Evolutionary conservation across 2,329 filamentous ascomycete genomes (phyloP), one percentile per base, ranked within the genome.

Genomic region (Pseudophaeomoniella oleicola): DNA sequence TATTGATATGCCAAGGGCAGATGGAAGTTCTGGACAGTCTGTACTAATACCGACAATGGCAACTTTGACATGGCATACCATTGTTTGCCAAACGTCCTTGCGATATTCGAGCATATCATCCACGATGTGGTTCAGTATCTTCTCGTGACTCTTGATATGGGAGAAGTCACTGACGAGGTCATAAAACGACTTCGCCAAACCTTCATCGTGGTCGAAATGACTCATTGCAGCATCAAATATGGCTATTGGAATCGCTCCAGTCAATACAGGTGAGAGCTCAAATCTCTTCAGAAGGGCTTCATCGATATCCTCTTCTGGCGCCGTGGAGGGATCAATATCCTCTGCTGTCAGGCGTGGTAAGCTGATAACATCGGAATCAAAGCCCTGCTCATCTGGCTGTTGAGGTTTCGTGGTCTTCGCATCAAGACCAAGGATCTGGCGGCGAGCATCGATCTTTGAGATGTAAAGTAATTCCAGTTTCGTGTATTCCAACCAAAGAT

Each of bases 391-490:
- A 16, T 59, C 56, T 2, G 56, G 55, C 5, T 62, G 32, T 58
- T 58, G 4, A 57, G 59, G 33, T 51, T 51, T 33, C 52, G 60
- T 46, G 54, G 54, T 36, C 31, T 41, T 37, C 34, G 56, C 49
- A 44, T 78, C 74, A 39, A 82, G 55, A 3, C 77, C 78, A 39
- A 83, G 53, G 37, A 82, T 72, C 47, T 69, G 69, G 57, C 78
- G 76, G 54, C 85, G 74, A 42, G 74, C 75, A 40, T 82, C 76
- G 51, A 96, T 75, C 60, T 82, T 86, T 36, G 72, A 75, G 38
- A 96, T 67, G 67, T 93, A 96, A 43, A 90, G 79, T 75, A 94
- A 85, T 66, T 98, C 90, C 51, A 88, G 70, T 52, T 82, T 79
- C 5, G 82, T 81, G 54, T 94, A 96, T 59, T 94, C 84, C 19